Base-by-base conservation (phyloP, 257 asterid genomes). In the Solanum paucissectum region DNA sequence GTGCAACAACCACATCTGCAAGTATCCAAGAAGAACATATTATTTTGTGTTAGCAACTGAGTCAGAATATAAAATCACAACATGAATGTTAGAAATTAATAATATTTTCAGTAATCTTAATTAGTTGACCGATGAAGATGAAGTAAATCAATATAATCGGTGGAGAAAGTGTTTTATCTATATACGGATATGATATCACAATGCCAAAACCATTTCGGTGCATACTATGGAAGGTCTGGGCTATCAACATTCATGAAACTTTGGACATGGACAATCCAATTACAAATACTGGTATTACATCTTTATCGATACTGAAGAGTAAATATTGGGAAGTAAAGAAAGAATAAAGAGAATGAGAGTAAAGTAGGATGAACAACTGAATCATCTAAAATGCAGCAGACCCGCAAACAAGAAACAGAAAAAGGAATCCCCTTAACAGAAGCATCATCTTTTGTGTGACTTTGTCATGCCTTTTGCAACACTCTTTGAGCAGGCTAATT, bases 1-100 rank as follows among this genome's bases (percentile, higher is more conserved):
- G 99, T 27, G 98, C 93, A 60, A 97, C 99, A 88, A 97, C 98
- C 84, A 97, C 98, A 94, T 97, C 99, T 97, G 94, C 44, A 88
- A 46, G 38, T 88, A 82, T 46, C 87, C 87, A 71, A 88, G 52
- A 32, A 55, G 49, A 81, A 92, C 62, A 52, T 72, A 36, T 32
- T 76, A 29, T 49, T 49, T 52, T 29, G 66, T 29, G 69, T 16
- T 82, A 82, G 85, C 18, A 29, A 29, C 69, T 46, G 29, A 49
- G 32, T 46, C 29, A 29, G 69, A 49, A 76, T 20, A 38, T 40
- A n/a, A 76, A 49, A 20, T 74, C 9, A 11, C 8, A 5, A 37
- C 5, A 21, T 11, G 20, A 21, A 74, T 21, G 25, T 20, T 25
- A 42, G 13, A 29, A 29, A 49, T 5, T 29, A 18, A 29, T 81